Conservation (phyloP, 257 asterid species). For the Ilex asprella region DNA sequence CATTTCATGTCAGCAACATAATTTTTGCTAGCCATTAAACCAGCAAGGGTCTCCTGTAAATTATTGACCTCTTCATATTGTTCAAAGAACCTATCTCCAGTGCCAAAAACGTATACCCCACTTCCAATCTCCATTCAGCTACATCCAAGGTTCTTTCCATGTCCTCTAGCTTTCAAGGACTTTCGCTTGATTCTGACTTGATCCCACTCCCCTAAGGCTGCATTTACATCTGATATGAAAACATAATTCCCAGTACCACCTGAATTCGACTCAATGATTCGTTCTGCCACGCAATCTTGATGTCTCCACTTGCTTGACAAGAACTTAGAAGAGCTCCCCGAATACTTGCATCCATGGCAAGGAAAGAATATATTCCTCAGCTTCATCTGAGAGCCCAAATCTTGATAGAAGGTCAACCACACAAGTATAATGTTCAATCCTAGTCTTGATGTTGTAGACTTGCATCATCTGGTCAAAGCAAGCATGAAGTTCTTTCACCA, state of each 20-base stretch:
- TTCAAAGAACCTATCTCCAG: constrained; percentile 38
- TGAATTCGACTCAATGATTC: constrained; percentile 31
- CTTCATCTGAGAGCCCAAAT: constrained; percentile 59
- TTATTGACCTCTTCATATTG: constrained; percentile 33
- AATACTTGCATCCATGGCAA: constrained; percentile 77
- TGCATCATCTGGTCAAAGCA: constrained; percentile 67
- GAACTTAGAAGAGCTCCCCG: constrained; percentile 86
- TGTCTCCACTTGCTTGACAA: constrained; percentile 51
- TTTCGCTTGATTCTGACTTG: constrained; percentile 47
- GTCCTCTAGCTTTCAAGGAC: constrained; percentile 43
- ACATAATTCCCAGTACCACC: constrained; percentile 69
- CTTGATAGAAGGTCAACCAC: constrained; percentile 77
- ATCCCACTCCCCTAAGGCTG: constrained; percentile 66
- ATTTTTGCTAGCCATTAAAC: constrained; percentile 53
- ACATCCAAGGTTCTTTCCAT: constrained; percentile 59
- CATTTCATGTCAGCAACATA: constrained; percentile 44
- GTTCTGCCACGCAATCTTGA: constrained; percentile 40
- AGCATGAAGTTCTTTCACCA: constrained; percentile 60
- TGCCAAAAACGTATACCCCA: constrained; percentile 37
- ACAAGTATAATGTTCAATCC: constrained; percentile 78
- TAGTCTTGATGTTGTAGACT: constrained; percentile 53
- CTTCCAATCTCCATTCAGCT: constrained; percentile 69
- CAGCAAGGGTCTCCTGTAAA: constrained; percentile 30
- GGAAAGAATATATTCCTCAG: constrained; percentile 59
- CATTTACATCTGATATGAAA: constrained; percentile 68